phyloP scores from a whole-genome alignment of 2,329 filamentous ascomycete genomes.

The Alternaria dauci region DNA sequence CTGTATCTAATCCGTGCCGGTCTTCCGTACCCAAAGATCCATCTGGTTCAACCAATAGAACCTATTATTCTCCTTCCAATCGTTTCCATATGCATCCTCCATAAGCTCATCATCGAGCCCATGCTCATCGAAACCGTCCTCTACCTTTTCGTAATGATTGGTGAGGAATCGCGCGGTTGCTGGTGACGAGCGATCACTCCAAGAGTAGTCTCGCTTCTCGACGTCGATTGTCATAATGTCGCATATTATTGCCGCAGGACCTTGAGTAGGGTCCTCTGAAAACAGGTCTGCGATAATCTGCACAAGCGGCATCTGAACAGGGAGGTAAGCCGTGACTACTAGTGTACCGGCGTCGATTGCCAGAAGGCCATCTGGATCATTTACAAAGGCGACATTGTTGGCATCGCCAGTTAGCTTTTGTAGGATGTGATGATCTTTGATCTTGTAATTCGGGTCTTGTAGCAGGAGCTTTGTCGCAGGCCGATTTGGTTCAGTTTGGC shows the following conservation, averaged over 20 bases:
- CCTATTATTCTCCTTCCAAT: neutral
- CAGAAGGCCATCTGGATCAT: constrained; percentile 28
- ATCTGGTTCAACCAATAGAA: neutral
- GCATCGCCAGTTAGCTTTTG: neutral
- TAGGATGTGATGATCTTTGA: constrained; percentile 12
- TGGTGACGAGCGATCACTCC: constrained; percentile 6
- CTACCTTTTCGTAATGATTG: neutral
- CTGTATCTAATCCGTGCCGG: neutral
- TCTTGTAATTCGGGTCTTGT: constrained; percentile 28
- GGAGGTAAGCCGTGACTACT: constrained; percentile 23
- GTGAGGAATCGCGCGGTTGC: neutral
- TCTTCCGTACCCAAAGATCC: neutral
- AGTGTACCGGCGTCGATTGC: constrained; percentile 25
- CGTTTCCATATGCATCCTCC: neutral
- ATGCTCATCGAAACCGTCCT: neutral
- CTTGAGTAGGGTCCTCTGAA: neutral
- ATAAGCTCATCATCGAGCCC: neutral
- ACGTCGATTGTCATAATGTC: constrained; percentile 2
- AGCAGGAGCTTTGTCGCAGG: constrained; percentile 18
- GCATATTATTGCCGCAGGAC: constrained; percentile 13
- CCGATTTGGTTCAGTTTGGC: neutral
- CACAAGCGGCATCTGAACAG: constrained; percentile 21
- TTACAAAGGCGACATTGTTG: constrained; percentile 8
- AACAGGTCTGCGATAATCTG: constrained; percentile 29
- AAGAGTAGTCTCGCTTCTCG: neutral